Evolutionary conservation across 805 yeast genomes (phyloP).

Genomic region (Candida orba): DNA sequence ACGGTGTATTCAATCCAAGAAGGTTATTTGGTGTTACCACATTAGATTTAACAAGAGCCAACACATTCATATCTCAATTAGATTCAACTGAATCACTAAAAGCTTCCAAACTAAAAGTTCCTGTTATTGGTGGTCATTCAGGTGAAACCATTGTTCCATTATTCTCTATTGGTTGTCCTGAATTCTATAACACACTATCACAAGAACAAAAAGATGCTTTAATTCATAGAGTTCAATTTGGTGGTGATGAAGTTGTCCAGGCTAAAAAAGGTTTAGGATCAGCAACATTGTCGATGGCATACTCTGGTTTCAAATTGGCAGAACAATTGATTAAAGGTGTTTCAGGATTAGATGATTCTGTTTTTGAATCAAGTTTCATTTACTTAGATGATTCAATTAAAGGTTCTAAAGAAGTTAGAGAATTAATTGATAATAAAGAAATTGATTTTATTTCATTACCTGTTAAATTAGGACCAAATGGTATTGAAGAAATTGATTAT

Average conservation of each 20-base stretch:
- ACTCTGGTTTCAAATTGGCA: constrained; percentile 74
- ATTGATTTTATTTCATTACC: constrained; percentile 21
- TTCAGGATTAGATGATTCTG: constrained; percentile 31
- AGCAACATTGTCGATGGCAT: constrained; percentile 82
- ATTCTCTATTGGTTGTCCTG: constrained; percentile 46
- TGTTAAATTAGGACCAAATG: constrained; percentile 16
- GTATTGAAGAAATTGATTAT: constrained; percentile 18
- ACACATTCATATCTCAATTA: constrained; percentile 36
- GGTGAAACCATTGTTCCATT: constrained; percentile 79
- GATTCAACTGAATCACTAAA: constrained; percentile 9
- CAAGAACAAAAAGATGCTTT: constrained; percentile 45
- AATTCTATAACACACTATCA: constrained; percentile 33
- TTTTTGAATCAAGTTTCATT: constrained; percentile 39
- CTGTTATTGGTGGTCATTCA: constrained; percentile 84
- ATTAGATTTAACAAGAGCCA: constrained; percentile 71
- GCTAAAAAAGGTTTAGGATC: constrained; percentile 83
- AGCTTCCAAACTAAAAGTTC: constrained; percentile 34
- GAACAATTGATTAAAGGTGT: constrained; percentile 53
- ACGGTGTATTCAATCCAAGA: constrained; percentile 69
- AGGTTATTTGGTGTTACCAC: constrained; percentile 81
- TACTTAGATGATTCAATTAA: constrained; percentile 40
- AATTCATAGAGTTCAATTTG: constrained; percentile 73
- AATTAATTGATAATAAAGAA: background rate
- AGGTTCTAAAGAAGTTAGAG: constrained; percentile 16
- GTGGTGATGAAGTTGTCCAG: constrained; percentile 85